Base-by-base conservation (phyloP, 2,329 filamentous ascomycete species). In the Arachnopeziza araneosa region DNA sequence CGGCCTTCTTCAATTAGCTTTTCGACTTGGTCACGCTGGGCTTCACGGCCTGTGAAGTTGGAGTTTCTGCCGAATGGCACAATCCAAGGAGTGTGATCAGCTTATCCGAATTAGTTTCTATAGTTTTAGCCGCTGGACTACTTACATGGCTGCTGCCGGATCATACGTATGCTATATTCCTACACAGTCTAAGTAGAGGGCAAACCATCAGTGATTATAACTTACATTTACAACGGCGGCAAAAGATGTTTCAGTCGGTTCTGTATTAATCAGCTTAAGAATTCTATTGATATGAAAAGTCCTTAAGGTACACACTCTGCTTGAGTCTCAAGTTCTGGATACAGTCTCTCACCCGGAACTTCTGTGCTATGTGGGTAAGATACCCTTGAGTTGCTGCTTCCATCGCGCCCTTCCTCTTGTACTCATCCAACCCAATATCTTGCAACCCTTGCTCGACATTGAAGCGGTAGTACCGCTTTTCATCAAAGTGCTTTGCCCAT, bases 381-480 rank as follows among this genome's bases (percentile, higher is more conserved):
- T 72, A 73, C 14, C 56, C 50, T 10, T 60, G 58, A 26, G 71
- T 72, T n/a, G 65, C 64, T 26, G 66, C 67, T 1, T 63, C 64
- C 51, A 76, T 72, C 50, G 68, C 68, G n/a, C 65, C 68, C 32
- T 67, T 65, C 64, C 73, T 71, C n/a, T 69, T 66, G 2, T 65
- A 64, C 59, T 78, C 74, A 59, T 79, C 74, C 1, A 79, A 68
- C 70, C n/a, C n/a, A n/a, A n/a, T n/a, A n/a, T n/a, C n/a, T n/a
- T n/a, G n/a, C n/a, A n/a, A n/a, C n/a, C n/a, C n/a, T n/a, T n/a
- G n/a, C n/a, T n/a, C n/a, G n/a, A n/a, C n/a, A n/a, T n/a, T n/a
- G n/a, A n/a, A n/a, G n/a, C n/a, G n/a, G n/a, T n/a, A n/a, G n/a
- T n/a, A n/a, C n/a, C n/a, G 66, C 1, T 67, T 68, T 44, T 66